These are phyloP conservation scores for Cladophialophora psammophila DNA, from an alignment of 2,329 filamentous ascomycete genomes.

Conservation along the genomic window DNA sequence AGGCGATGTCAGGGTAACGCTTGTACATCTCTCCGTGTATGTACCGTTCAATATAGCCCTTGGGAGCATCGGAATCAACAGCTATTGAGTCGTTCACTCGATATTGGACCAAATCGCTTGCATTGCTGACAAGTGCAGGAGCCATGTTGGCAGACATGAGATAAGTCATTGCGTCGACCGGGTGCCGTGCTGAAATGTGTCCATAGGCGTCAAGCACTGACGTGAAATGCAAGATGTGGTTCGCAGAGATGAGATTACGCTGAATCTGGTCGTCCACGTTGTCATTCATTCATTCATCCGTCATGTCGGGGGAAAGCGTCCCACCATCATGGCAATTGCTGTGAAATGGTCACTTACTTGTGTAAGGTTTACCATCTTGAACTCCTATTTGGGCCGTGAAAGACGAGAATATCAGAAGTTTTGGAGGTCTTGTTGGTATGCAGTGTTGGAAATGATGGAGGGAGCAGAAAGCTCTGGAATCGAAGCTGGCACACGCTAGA, in stretches of 20 bases:
- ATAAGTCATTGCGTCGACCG: conserved; percentile 54
- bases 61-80: conserved; percentile 49
- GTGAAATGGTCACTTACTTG: conserved; percentile 1
- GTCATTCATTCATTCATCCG: background rate
- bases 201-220: conserved; percentile 61
- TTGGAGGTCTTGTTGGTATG: background rate
- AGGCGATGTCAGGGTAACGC: conserved; percentile 48
- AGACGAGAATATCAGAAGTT: background rate
- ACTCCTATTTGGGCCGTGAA: background rate
- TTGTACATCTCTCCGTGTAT: conserved; percentile 59
- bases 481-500: background rate
- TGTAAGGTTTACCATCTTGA: conserved; percentile 12
- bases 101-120: conserved; percentile 58
- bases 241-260: conserved; percentile 53
- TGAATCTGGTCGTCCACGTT: background rate
- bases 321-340: background rate
- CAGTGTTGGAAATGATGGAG: background rate
- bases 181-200: conserved; percentile 62
- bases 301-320: background rate
- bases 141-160: conserved; percentile 58
- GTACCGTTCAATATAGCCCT: conserved; percentile 54
- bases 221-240: conserved; percentile 61
- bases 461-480: background rate
- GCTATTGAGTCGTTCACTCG: conserved; percentile 52
- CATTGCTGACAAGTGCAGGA: conserved; percentile 56